Conservation (phyloP, 2,329 filamentous ascomycete species). For the Fusarium pininemorale region DNA sequence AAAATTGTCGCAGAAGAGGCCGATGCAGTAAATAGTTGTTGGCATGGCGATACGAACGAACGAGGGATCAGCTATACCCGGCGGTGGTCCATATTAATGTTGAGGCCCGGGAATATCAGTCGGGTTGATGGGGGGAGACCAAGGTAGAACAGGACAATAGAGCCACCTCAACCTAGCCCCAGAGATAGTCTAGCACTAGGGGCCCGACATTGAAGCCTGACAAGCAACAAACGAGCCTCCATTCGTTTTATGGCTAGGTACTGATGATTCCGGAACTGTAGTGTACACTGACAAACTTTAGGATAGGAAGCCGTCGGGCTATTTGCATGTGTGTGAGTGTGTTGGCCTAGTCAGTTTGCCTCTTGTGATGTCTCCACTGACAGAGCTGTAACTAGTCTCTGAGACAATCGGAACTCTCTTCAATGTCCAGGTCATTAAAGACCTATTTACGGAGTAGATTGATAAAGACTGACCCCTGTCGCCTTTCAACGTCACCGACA, state of each 20-base stretch:
- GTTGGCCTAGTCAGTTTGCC: background rate
- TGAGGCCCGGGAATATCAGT: background rate
- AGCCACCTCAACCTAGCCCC: background rate
- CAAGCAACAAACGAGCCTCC: background rate
- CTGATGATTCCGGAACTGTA: background rate
- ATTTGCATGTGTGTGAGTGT: background rate
- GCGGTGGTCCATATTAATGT: background rate
- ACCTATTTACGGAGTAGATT: conserved; percentile 5
- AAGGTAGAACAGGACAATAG: background rate
- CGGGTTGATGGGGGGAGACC: background rate
- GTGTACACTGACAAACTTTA: background rate
- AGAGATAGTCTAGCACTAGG: background rate
- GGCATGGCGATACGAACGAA: background rate
- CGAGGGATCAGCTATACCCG: background rate
- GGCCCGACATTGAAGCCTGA: background rate
- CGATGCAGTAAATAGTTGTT: background rate
- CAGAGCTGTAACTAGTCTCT: background rate
- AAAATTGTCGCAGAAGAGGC: background rate
- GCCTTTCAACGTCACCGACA: background rate
- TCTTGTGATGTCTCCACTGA: background rate
- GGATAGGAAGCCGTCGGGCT: background rate
- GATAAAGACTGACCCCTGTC: conserved; percentile 30
- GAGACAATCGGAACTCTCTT: background rate
- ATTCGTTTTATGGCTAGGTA: background rate
- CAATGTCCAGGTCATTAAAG: background rate